Evolutionary conservation across 208 protist genomes (phyloP), one percentile per base, ranked within the genome.

Genomic region (Naegleria gruberi): DNA sequence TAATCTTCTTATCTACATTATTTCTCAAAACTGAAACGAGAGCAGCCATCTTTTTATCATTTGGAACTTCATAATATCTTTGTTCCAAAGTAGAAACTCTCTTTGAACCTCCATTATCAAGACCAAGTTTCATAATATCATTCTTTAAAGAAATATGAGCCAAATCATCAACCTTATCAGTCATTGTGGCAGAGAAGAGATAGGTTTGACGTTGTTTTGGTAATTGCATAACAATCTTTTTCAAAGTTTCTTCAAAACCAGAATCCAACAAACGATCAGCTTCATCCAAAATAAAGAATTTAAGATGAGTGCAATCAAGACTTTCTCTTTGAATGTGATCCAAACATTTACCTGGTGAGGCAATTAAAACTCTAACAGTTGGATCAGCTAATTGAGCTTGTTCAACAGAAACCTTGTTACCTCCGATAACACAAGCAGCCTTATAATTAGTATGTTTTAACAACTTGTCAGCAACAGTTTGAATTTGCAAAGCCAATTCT

Each of bases 131-230:
- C 8, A 87, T 34, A 45, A 41, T 45, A 55, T 87, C 30, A 42
- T 55, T 87, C 26, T 41, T 30, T 5, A 87, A 23, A 23, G 43
- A 55, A 19, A 87, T n/a, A 40, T 30, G n/a, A 34, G n/a, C 83
- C 19, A 87, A 87, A 77, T 99, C 98, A 90, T 97, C 96, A 57
- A 98, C 98, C 92, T 99, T 99, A 41, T 95, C 97, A 90, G 98
- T 99, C 91, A 99, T 98, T 10, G 98, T 99, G 0, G 99, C 98
- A 42, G 97, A 99, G 92, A 99, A 99, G 7, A 99, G 95, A 91
- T 97, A 96, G 0, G 98, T 99, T 55, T 95, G 95, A 42, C 97
- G 95, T 42, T 98, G 93, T 55, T 94, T 92, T 45, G 96, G 96
- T 44, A 98, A 90, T 82, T 96, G 92, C 93, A 98, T 95, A 40